Evolutionary conservation across 2,329 filamentous ascomycete species (phyloP).

Genomic region (Exophiala dermatitidis): DNA sequence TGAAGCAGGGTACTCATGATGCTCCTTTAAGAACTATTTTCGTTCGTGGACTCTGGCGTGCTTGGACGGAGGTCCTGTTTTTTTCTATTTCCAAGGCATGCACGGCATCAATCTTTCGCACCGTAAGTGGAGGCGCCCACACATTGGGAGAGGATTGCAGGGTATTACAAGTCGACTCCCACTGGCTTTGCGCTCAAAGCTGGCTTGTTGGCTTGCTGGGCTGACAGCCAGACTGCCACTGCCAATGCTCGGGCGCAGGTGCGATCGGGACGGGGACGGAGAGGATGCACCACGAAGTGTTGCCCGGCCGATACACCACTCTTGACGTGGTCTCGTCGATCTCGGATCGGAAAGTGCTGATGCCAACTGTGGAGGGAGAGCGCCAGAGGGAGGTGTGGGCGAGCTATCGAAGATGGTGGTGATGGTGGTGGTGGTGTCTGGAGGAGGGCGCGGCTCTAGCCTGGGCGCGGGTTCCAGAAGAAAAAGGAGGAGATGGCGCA

Average conservation of each 20-base stretch:
- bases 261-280: slow-evolving; percentile 11
- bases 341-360: slow-evolving; percentile 17
- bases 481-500: slow-evolving; percentile 11
- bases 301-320: slow-evolving; percentile 14
- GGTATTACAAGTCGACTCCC: slow-evolving; percentile 9
- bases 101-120: slow-evolving; percentile 22
- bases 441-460: slow-evolving; percentile 14
- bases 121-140: slow-evolving; percentile 18
- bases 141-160: slow-evolving; percentile 13
- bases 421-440: slow-evolving; percentile 5
- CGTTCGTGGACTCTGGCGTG: slow-evolving; percentile 4
- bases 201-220: slow-evolving; percentile 1
- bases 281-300: slow-evolving; percentile 17
- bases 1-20: slow-evolving; percentile 28
- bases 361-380: slow-evolving; percentile 18
- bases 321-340: slow-evolving; percentile 9
- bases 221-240: slow-evolving; percentile 2
- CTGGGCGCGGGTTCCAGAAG: slow-evolving; percentile 12
- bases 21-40: slow-evolving; percentile 12
- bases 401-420: slow-evolving; percentile 4
- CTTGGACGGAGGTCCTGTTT: slow-evolving; percentile 18
- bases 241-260: slow-evolving; percentile 4
- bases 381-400: slow-evolving; percentile 9
- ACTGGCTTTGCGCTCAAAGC: slow-evolving; percentile 1
- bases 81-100: slow-evolving; percentile 21